Evolutionary conservation across 2,329 filamentous ascomycete genomes (phyloP).

Genomic region (Hypoxylon sp.): DNA sequence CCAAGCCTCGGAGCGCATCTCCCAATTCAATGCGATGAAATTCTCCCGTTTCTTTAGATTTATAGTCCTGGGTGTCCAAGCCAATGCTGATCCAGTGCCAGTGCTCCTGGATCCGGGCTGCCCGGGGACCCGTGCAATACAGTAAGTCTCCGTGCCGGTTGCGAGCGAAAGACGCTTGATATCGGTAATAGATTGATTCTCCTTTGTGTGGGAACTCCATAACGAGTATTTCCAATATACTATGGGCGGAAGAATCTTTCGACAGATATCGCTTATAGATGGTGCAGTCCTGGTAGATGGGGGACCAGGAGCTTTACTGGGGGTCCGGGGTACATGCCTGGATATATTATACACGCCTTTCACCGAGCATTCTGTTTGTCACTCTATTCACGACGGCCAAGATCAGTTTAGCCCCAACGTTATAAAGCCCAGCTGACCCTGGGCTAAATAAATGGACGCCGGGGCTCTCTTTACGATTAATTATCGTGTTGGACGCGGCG

Average conservation of each 20-base stretch:
- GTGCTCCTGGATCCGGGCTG: slow-evolving; percentile 11
- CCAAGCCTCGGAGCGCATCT: slow-evolving; percentile 13
- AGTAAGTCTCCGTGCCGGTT: slow-evolving; percentile 21
- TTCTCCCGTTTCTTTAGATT: slow-evolving; percentile 1
- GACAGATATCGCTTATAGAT: background rate
- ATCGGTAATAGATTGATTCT: slow-evolving; percentile 41
- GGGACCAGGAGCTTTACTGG: slow-evolving; percentile 6
- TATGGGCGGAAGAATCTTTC: background rate
- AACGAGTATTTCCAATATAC: background rate
- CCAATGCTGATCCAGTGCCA: slow-evolving; percentile 25
- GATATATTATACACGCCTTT: slow-evolving; percentile 18
- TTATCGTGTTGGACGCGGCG: slow-evolving; percentile 4
- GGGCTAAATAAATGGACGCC: too few species aligned
- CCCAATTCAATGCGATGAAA: slow-evolving; percentile 17
- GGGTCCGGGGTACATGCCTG: slow-evolving; percentile 15
- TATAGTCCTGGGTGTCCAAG: background rate
- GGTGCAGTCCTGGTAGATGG: background rate
- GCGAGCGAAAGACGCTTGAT: slow-evolving; percentile 25
- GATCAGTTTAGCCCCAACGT: slow-evolving; percentile 4
- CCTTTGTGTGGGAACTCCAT: slow-evolving; percentile 37
- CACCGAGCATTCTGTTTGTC: slow-evolving; percentile 1
- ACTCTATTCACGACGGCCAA: background rate
- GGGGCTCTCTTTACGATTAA: background rate
- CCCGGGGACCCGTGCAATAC: slow-evolving; percentile 33
- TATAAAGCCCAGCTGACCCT: background rate